Conservation (phyloP, 164 flowering plant species). For the Paratinospora sagittata region DNA sequence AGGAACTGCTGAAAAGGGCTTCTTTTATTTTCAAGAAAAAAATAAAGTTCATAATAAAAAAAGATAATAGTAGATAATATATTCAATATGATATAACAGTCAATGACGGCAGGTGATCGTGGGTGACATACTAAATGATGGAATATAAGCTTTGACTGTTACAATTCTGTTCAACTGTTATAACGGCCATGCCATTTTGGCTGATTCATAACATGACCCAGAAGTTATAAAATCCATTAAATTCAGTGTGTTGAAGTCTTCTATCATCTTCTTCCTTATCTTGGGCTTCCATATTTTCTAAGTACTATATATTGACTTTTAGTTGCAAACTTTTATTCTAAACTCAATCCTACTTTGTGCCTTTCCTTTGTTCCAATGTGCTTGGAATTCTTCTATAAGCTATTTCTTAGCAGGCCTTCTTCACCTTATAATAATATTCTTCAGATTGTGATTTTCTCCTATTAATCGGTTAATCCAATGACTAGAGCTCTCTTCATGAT, state of each 20-base stretch:
- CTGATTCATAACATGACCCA: background rate
- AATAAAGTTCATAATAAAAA: background rate
- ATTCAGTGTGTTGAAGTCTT: background rate
- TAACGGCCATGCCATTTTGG: conserved; percentile 1
- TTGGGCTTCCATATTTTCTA: too few relatives aligned
- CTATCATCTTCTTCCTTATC: background rate
- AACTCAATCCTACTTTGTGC: background rate
- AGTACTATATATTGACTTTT: too few relatives aligned
- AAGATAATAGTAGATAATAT: background rate
- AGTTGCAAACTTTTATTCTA: background rate
- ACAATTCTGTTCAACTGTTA: background rate
- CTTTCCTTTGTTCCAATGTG: conserved; percentile 1
- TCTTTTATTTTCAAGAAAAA: background rate
- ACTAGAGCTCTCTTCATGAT: conserved; percentile 6
- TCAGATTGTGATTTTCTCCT: background rate
- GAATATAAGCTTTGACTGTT: too few relatives aligned
- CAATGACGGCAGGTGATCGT: too few relatives aligned
- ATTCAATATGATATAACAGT: too few relatives aligned
- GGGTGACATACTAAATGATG: too few relatives aligned
- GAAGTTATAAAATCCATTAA: too few relatives aligned
- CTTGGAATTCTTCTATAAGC: conserved; percentile 3
- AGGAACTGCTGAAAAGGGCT: too few relatives aligned
- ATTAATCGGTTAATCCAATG: conserved; percentile 8
- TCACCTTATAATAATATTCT: conserved; percentile 3
- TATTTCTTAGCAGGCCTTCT: conserved; percentile 2